Evolutionary conservation across 108 stramenopile genomes (phyloP), one percentile per base, ranked within the genome.

Genomic region (Nitzschia sp.): DNA sequence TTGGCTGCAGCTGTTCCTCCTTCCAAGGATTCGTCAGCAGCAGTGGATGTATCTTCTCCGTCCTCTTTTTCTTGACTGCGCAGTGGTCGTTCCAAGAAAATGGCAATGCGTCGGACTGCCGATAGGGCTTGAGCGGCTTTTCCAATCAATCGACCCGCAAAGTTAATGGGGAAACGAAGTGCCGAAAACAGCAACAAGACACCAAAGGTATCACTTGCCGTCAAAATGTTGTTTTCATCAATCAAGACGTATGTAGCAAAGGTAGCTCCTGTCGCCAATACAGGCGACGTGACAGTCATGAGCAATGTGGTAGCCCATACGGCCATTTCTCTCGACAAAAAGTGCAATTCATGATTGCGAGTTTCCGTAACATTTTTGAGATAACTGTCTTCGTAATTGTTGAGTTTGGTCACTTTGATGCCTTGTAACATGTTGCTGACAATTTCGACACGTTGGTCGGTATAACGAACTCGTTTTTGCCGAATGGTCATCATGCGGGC

Each of bases 81-180:
- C 28, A 70, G 47, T 35, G 82, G 85, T 56, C 92, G 63, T 11
- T 65, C 66, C 46, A 95, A 67, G 53, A 91, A 95, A 2, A n/a
- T 23, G 2, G 72, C 48, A 23, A 95, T 77, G 29, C 94, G 76
- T 46, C 66, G 56, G 26, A 76, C 60, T 6, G 91, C 84, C 49
- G 85, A 76, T n/a, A 82, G 58, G 9, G 87, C 94, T 63, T 87
- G 88, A 0, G 86, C 91, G 1, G 64, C 61, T 42, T 59, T 85
- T 2, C 90, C 90, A 66, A 92, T 78, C 2, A 94, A 70, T 45
- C 86, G 74, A 15, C 91, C 94, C 2, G 84, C 85, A 59, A 86
- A 85, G 56, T 83, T 90, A 60, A 95, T 95, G 0, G 94, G 94
- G 67, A 92, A 94, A 21, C 93, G 82, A 18, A 95, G 64, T n/a